Evolutionary conservation across 495 filamentous ascomycete genomes (phyloP).

Genomic region (Neurospora sp.): DNA sequence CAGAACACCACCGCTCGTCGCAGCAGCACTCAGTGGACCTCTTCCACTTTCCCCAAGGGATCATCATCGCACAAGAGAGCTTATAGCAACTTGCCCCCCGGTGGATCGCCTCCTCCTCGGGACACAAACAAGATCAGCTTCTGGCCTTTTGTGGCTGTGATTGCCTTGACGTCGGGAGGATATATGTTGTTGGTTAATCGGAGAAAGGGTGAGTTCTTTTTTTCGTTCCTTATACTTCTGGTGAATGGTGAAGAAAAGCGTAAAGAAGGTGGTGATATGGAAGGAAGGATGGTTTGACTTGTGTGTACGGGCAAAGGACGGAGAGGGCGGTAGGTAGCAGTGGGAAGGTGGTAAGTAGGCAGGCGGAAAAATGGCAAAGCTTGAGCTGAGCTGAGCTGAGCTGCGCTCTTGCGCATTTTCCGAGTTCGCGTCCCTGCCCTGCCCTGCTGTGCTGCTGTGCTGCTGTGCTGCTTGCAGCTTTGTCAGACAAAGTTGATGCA

Average conservation of each 20-base stretch:
- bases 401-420: neutral
- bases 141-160: constrained; percentile 40
- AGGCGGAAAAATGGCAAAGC: neutral
- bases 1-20: constrained; percentile 20
- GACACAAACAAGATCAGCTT: constrained; percentile 30
- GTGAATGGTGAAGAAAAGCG: neutral
- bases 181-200: constrained; percentile 35
- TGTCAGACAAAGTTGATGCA: neutral
- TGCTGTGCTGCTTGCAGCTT: neutral
- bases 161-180: constrained; percentile 33
- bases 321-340: neutral
- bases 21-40: neutral
- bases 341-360: no score
- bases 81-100: constrained; percentile 3
- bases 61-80: neutral
- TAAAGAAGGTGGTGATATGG: no score
- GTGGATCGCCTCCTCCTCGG: constrained; percentile 15
- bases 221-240: neutral
- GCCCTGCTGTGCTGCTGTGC: neutral
- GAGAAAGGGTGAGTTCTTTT: constrained; percentile 15
- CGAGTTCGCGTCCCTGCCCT: neutral
- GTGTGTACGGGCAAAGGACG: no score
- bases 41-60: neutral
- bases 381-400: neutral
- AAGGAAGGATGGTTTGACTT: no score